Evolutionary conservation across 306 rosid genomes (phyloP).

Genomic region (Acacia melanoxylon): DNA sequence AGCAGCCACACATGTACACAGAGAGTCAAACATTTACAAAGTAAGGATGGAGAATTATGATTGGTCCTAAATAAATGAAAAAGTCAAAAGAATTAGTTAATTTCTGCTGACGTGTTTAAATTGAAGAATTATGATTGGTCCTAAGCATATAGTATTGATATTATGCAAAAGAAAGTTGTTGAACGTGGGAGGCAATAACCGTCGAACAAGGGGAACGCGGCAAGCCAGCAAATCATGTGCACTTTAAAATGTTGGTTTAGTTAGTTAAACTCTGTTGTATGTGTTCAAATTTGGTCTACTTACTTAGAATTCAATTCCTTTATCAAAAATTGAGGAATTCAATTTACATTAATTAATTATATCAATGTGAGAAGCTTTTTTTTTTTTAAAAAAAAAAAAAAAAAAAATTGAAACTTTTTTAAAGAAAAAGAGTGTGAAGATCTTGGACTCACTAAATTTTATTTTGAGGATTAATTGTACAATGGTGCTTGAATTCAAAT

Average conservation of each 20-base stretch:
- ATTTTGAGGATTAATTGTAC: no score
- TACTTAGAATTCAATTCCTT: not conserved
- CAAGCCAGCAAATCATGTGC: not conserved
- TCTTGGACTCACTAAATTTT: not conserved
- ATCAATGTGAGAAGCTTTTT: not conserved
- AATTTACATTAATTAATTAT: no score
- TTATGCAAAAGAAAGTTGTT: no score
- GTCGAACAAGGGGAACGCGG: not conserved
- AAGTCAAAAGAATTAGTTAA: not conserved
- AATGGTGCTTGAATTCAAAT: no score
- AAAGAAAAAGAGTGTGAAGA: no score
- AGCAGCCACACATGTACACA: not conserved
- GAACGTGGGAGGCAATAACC: not conserved
- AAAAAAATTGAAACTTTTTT: no score
- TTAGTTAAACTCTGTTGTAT: not conserved
- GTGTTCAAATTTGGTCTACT: not conserved
- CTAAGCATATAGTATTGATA: no score
- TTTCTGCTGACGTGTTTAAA: no score
- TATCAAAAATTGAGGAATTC: not conserved
- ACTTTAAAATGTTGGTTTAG: not conserved
- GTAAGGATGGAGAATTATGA: not conserved
- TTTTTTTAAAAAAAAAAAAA: no score
- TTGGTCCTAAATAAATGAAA: not conserved
- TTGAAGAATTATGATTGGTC: no score
- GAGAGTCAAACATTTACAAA: not conserved